Conservation (phyloP, 2,329 filamentous ascomycete genomes). For the Monosporascus sp. region DNA sequence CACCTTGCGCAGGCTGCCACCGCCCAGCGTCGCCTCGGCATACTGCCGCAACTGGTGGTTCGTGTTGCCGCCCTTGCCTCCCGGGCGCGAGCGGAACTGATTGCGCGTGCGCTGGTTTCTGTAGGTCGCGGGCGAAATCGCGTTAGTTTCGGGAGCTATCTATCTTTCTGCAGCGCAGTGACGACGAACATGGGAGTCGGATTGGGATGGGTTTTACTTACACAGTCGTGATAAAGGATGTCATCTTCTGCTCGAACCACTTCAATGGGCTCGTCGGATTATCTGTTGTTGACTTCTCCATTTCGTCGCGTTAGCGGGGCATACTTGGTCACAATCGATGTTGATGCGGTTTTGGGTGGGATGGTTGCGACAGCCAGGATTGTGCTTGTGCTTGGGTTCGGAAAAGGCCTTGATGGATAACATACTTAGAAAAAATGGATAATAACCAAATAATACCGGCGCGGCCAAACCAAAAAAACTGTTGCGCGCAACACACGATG, state of each 20-base stretch:
- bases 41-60: constrained; percentile 94
- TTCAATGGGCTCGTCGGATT: constrained; percentile 9
- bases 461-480: not conserved
- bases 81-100: constrained; percentile 82
- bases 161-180: not conserved
- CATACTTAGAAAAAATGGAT: too few relatives aligned
- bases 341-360: not conserved
- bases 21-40: constrained; percentile 92
- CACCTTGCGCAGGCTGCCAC: constrained; percentile 89
- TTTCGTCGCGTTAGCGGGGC: constrained; percentile 18
- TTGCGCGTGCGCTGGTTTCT: constrained; percentile 85
- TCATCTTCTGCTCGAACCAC: constrained; percentile 45
- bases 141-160: constrained; percentile 18
- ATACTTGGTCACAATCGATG: not conserved
- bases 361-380: not conserved
- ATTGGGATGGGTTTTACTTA: constrained; percentile 13
- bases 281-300: constrained; percentile 16
- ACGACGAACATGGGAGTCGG: constrained; percentile 9
- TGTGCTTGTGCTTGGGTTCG: not conserved
- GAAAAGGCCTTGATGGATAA: too few relatives aligned
- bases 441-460: too few relatives aligned
- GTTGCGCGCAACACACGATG: not conserved
- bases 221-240: constrained; percentile 71
- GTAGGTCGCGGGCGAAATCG: constrained; percentile 21
- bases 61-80: constrained; percentile 72